Conservation (phyloP, 2,329 filamentous ascomycete genomes). For the Hypoxylon rubiginosum region DNA sequence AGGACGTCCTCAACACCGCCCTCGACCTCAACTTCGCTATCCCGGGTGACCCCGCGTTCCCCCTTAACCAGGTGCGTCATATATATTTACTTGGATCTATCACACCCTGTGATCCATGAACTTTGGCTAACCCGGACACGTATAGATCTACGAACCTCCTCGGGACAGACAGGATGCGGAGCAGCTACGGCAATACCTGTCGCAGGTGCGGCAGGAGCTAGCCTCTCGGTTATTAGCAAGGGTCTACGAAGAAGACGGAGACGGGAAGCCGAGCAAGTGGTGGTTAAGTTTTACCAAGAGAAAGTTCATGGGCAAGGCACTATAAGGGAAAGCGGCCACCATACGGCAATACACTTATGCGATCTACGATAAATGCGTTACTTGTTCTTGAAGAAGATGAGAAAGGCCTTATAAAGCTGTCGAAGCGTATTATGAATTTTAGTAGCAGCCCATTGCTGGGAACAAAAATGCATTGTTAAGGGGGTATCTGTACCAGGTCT, state of each 20-base stretch:
- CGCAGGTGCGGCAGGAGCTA: constrained; percentile 93
- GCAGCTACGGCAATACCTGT: constrained; percentile 87
- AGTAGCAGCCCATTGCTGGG: background rate
- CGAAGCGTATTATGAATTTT: constrained; percentile 1
- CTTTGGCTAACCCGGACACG: constrained; percentile 3
- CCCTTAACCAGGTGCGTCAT: constrained; percentile 81
- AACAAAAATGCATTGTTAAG: constrained; percentile 11
- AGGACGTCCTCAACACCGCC: constrained; percentile 91
- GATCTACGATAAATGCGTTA: constrained; percentile 11
- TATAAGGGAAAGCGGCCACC: constrained; percentile 63
- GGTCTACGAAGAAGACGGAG: constrained; percentile 82
- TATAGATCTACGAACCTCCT: constrained; percentile 91
- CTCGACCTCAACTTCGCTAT: constrained; percentile 94
- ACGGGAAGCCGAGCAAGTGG: constrained; percentile 85
- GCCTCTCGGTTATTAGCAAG: constrained; percentile 84
- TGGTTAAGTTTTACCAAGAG: constrained; percentile 99
- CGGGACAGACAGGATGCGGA: constrained; percentile 90
- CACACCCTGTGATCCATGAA: background rate
- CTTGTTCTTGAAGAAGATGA: constrained; percentile 13
- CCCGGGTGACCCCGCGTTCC: constrained; percentile 92
- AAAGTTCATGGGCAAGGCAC: constrained; percentile 98
- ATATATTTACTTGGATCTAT: background rate
- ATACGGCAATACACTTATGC: constrained; percentile 4
- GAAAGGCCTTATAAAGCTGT: background rate
- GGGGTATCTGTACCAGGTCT: constrained; percentile 35